These are phyloP conservation scores for Peronospora destructor DNA, from an alignment of 352 stramenopile species.

Conservation along the genomic window DNA sequence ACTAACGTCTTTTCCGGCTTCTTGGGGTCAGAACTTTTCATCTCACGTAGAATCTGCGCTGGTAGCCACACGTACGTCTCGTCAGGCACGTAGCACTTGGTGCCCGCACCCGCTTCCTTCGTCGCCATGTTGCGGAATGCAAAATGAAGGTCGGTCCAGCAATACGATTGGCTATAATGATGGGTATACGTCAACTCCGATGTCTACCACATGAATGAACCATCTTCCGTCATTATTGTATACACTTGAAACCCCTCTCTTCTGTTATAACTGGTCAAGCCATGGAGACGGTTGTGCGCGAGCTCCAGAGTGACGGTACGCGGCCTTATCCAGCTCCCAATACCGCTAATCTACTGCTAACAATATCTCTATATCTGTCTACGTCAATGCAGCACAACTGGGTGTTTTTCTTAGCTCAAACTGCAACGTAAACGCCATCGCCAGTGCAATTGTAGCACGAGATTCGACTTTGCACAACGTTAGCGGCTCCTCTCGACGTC, in stretches of 20 bases:
- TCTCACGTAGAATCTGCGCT: slow-evolving; percentile 61
- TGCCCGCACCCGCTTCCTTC: slow-evolving; percentile 37
- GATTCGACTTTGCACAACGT: slow-evolving; percentile 41
- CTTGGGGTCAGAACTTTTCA: slow-evolving; percentile 42
- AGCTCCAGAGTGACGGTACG: slow-evolving; percentile 69
- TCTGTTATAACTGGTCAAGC: slow-evolving; percentile 14
- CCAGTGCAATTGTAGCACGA: slow-evolving; percentile 62
- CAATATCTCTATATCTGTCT: background rate
- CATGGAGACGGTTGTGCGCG: slow-evolving; percentile 66
- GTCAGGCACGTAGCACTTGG: slow-evolving; percentile 81
- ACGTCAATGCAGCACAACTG: slow-evolving; percentile 43
- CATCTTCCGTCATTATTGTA: background rate
- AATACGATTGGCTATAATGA: background rate
- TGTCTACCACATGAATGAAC: slow-evolving; percentile 5
- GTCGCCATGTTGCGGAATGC: slow-evolving; percentile 11
- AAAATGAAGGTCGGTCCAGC: slow-evolving; percentile 6
- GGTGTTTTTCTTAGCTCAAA: slow-evolving; percentile 65
- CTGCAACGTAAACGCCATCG: slow-evolving; percentile 73
- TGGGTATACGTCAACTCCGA: slow-evolving; percentile 13
- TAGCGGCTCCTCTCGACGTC: slow-evolving; percentile 15
- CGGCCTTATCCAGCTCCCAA: background rate
- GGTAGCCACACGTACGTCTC: slow-evolving; percentile 71
- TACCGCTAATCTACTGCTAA: background rate
- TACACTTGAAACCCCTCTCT: slow-evolving; percentile 3
- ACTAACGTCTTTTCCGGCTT: slow-evolving; percentile 50